Conservation (phyloP, 257 asterid genomes). For the Lavandula angustifolia region DNA sequence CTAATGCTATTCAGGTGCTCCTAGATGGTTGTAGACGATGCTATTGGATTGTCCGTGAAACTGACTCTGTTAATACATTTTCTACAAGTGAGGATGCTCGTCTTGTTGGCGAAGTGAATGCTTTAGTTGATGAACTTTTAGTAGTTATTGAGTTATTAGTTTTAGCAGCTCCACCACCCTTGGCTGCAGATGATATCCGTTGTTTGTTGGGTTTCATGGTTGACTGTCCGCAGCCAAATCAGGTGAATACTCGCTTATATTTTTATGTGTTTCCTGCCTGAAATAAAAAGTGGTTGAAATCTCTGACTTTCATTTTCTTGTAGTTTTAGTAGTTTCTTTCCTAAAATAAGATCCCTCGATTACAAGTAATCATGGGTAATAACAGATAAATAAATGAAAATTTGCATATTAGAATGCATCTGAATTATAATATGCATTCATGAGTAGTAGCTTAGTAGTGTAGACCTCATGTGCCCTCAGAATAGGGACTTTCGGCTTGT, state of each 20-base stretch:
- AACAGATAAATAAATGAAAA: constrained; percentile 1
- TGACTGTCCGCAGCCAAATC: constrained; percentile 97
- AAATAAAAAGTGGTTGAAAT: constrained; percentile 19
- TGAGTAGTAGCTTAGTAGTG: constrained; percentile 20
- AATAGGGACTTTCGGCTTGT: neutral
- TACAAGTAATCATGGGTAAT: constrained; percentile 20
- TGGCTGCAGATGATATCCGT: constrained; percentile 77
- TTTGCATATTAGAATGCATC: constrained; percentile 14
- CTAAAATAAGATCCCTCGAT: constrained; percentile 3
- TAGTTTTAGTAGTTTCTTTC: neutral
- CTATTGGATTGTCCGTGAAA: constrained; percentile 88
- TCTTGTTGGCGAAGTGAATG: constrained; percentile 92
- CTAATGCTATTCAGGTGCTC: constrained; percentile 96
- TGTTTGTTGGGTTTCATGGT: constrained; percentile 97
- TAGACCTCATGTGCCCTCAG: constrained; percentile 12
- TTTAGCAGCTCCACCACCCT: constrained; percentile 84
- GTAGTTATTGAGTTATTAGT: constrained; percentile 90
- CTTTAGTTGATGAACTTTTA: constrained; percentile 96
- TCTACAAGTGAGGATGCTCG: constrained; percentile 56
- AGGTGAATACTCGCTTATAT: constrained; percentile 49
- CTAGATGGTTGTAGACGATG: constrained; percentile 97
- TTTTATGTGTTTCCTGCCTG: constrained; percentile 16
- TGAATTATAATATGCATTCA: neutral
- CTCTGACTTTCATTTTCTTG: constrained; percentile 20
- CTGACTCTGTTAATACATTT: constrained; percentile 77